These are phyloP conservation scores for Austroboletus novae-zelandiae DNA, from an alignment of 1,284 basidiomycete genomes.

Conservation along the genomic window DNA sequence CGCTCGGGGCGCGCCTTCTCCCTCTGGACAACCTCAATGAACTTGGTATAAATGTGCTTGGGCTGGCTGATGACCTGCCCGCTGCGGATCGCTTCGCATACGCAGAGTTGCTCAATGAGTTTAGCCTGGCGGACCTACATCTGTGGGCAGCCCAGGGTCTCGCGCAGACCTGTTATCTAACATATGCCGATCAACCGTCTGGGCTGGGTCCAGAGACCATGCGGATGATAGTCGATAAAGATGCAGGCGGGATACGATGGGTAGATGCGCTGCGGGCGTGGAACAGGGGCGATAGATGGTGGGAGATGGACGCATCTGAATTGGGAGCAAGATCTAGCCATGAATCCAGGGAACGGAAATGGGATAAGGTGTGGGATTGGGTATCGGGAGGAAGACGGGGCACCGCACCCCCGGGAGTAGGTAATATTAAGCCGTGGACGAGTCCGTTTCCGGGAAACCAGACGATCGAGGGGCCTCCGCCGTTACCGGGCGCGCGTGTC, in stretches of 20 bases:
- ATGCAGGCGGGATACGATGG: slow-evolving; percentile 40
- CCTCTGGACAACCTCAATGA: slow-evolving; percentile 48
- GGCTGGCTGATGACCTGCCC: slow-evolving; percentile 37
- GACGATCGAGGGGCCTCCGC: slow-evolving; percentile 6
- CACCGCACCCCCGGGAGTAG: slow-evolving; percentile 52
- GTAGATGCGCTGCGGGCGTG: slow-evolving; percentile 51
- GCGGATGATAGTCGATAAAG: slow-evolving; percentile 33
- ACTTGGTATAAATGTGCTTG: slow-evolving; percentile 41
- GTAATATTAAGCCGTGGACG: slow-evolving; percentile 32
- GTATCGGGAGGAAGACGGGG: slow-evolving; percentile 6
- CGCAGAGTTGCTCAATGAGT: slow-evolving; percentile 30
- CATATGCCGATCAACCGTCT: slow-evolving; percentile 59
- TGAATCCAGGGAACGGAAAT: neutral
- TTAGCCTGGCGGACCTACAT: slow-evolving; percentile 52
- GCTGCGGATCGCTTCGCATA: slow-evolving; percentile 35
- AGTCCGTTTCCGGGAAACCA: slow-evolving; percentile 5
- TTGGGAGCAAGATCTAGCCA: neutral
- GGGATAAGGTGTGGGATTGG: slow-evolving; percentile 12
- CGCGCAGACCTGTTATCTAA: slow-evolving; percentile 65
- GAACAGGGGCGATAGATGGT: slow-evolving; percentile 35
- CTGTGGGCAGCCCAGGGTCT: slow-evolving; percentile 67
- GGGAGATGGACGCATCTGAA: neutral
- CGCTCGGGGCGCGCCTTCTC: slow-evolving; percentile 65
- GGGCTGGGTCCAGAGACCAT: slow-evolving; percentile 64
- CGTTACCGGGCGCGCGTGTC: neutral